Conservation (phyloP, 2,329 filamentous ascomycete species). For the Ascochyta viciae-villosae region DNA sequence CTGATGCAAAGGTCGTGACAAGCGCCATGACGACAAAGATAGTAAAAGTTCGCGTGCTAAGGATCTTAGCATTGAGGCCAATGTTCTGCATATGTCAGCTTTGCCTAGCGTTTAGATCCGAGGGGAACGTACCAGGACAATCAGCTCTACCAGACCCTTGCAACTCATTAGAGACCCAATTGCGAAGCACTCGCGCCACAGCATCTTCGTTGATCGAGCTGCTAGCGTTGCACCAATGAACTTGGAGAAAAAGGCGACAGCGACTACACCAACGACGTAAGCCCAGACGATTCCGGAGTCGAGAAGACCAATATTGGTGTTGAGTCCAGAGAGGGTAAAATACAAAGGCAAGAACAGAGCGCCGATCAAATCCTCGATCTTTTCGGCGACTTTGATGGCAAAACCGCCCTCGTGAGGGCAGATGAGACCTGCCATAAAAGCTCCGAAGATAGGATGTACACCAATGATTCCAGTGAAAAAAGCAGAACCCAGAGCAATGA, state of each 20-base stretch:
- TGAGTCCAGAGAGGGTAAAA: constrained; percentile 89
- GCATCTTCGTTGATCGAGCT: constrained; percentile 74
- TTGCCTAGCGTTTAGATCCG: background rate
- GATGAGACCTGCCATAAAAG: constrained; percentile 87
- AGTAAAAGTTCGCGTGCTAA: constrained; percentile 83
- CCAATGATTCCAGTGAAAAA: constrained; percentile 93
- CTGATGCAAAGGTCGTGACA: constrained; percentile 83
- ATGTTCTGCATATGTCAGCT: constrained; percentile 66
- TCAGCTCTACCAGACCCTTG: constrained; percentile 92
- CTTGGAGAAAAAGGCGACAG: constrained; percentile 84
- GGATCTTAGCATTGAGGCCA: constrained; percentile 80
- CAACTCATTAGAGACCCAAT: constrained; percentile 95
- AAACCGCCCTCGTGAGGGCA: constrained; percentile 90
- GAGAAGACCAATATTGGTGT: constrained; percentile 84
- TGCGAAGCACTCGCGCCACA: constrained; percentile 89
- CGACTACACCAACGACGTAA: constrained; percentile 84
- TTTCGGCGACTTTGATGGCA: constrained; percentile 88
- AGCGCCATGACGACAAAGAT: constrained; percentile 96
- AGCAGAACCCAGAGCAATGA: constrained; percentile 78
- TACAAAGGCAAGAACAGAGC: constrained; percentile 88
- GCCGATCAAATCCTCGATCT: constrained; percentile 89
- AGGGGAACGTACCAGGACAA: constrained; percentile 75
- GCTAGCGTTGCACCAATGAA: constrained; percentile 82
- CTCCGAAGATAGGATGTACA: constrained; percentile 92
- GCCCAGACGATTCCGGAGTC: constrained; percentile 85